These are phyloP conservation scores for Platanthera zijinensis DNA, from an alignment of 106 monocot species.

Conservation along the genomic window DNA sequence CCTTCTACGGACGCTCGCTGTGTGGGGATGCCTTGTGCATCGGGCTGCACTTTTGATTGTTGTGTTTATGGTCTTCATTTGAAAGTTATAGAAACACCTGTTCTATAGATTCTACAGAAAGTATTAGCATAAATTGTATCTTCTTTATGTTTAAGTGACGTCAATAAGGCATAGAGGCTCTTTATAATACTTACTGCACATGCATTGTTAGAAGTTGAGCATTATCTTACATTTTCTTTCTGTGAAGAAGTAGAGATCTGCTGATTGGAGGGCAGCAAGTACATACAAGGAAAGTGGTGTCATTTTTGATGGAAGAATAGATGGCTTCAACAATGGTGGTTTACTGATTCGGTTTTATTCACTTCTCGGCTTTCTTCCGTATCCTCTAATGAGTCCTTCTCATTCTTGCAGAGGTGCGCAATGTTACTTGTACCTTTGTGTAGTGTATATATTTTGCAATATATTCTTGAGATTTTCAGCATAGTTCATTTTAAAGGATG, in stretches of 20 bases:
- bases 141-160: background rate
- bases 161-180: background rate
- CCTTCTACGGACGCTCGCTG: too few species aligned
- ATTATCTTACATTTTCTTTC: conserved; percentile 26
- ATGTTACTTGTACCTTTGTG: background rate
- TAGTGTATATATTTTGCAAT: background rate
- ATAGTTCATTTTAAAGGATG: background rate
- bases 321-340: conserved; percentile 75
- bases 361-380: conserved; percentile 85
- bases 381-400: conserved; percentile 65
- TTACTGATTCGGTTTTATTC: conserved; percentile 75
- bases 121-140: background rate
- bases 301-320: conserved; percentile 51
- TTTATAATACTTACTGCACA: background rate
- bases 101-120: background rate
- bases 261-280: conserved; percentile 83
- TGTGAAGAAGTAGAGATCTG: conserved; percentile 90
- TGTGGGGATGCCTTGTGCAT: too few species aligned
- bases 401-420: conserved; percentile 70
- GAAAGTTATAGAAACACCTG: background rate
- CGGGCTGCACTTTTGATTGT: background rate
- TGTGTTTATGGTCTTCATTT: background rate
- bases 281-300: conserved; percentile 67
- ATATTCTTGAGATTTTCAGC: background rate
- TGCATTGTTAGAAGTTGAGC: background rate